Evolutionary conservation across 116 monocot species (phyloP), one percentile per base, ranked within the genome.

Genomic region (Dioscorea cayenensis): DNA sequence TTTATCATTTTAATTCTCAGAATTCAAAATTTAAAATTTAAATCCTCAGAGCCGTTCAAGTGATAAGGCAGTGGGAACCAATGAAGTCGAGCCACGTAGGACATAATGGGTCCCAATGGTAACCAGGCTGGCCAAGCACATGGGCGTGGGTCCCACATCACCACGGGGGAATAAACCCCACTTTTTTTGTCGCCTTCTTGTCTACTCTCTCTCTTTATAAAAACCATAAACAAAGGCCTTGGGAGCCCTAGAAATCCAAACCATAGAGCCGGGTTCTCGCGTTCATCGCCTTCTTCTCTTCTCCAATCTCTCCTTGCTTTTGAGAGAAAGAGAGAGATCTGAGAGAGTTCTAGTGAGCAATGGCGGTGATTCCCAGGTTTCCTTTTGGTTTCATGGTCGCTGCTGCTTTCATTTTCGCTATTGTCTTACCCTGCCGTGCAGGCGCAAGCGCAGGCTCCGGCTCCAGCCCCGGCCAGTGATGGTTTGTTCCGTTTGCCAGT

Each of bases 381-480:
- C 68, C 84, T 3, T 49, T 81, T 67, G 25, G 67, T 61, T 32
- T 76, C 22, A 51, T 79, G 71, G 76, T 69, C 29, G 63, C 71
- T 3, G 62, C 23, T 5, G 62, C 62, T n/a, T 75, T 91, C 67
- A 37, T 83, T 20, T 66, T 87, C 63, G 80, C 71, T 67, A 76
- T 91, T 62, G 68, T 78, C 52, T 51, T 90, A n/a, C 37, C 84
- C 76, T 51, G 84, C 80, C 22, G 80, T 83, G 37, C 87, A 82
- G 29, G 86, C 82, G 12, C 83, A 52, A 25, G 25, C 25, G 51
- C 51, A 81, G 6, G 87, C 82, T 5, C 82, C 83, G 2, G 77
- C 83, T 60, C 85, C 91, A 11, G 81, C 91, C 8, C 87, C 62
- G 0, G 21, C 25, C 37, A 91, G 83, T 69, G 91, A 87, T 55